These are phyloP conservation scores for Candida chauliodis DNA, from an alignment of 805 yeast genomes.

Conservation along the genomic window DNA sequence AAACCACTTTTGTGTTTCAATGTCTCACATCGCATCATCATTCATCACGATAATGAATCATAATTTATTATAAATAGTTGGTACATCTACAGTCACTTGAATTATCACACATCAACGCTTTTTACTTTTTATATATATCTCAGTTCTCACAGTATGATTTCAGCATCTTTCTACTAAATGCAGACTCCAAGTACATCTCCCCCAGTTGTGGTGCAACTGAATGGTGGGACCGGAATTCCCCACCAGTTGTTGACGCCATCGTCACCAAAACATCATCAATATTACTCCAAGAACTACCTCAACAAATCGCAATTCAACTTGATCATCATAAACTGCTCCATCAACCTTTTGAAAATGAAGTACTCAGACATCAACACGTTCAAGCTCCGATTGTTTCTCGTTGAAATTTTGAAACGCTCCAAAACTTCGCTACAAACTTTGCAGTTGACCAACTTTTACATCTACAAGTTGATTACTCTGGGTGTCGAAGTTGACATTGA, in stretches of 20 bases:
- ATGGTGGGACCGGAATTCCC: too few relatives aligned
- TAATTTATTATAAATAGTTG: too few relatives aligned
- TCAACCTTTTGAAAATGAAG: conserved; percentile 31
- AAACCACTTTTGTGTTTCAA: too few relatives aligned
- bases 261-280: conserved; percentile 37
- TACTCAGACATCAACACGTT: conserved; percentile 7
- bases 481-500: conserved; percentile 13
- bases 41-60: too few relatives aligned
- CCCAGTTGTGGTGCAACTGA: too few relatives aligned
- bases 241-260: conserved; percentile 5
- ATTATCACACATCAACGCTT: too few relatives aligned
- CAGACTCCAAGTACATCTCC: too few relatives aligned
- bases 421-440: conserved; percentile 55
- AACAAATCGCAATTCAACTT: conserved; percentile 40
- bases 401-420: conserved; percentile 31
- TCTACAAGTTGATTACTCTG: conserved; percentile 43
- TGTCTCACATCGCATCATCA: too few relatives aligned
- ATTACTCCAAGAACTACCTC: conserved; percentile 37
- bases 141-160: too few relatives aligned
- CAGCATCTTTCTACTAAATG: too few relatives aligned
- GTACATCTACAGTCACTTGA: too few relatives aligned
- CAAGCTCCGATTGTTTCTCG: conserved; percentile 41
- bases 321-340: conserved; percentile 33
- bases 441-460: conserved; percentile 64
- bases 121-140: too few relatives aligned